A percentile compares a stretch with the other conserved stretches of the same genome.
These are phyloP conservation scores for Botrytis byssoidea DNA, from an alignment of 2,329 filamentous ascomycete genomes.

Conservation along the genomic window DNA sequence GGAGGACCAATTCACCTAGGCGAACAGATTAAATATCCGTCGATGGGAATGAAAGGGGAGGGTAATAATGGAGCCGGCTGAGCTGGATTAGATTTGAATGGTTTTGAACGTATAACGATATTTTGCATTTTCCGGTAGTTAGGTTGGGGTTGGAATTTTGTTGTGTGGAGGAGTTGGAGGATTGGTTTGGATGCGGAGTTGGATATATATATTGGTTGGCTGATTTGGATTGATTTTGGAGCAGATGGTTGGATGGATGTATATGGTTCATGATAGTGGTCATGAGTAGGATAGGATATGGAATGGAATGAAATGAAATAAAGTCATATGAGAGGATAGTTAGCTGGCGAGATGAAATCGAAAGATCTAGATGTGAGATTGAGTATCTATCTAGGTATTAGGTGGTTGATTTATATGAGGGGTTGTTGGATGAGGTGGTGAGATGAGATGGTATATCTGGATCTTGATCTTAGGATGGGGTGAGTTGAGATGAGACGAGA, in stretches of 20 bases:
- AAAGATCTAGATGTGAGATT: neutral
- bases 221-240: neutral
- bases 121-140: conserved; percentile 11
- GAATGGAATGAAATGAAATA: neutral
- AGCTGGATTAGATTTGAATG: neutral
- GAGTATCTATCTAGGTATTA: neutral
- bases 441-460: neutral
- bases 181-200: neutral
- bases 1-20: neutral
- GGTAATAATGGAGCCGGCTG: neutral
- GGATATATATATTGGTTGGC: neutral
- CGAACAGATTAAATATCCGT: neutral
- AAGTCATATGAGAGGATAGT: neutral
- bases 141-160: neutral
- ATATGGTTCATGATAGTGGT: neutral
- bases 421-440: neutral
- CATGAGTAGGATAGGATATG: neutral
- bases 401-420: neutral
- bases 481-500: neutral
- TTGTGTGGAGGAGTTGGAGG: neutral
- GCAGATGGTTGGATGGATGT: neutral
- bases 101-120: neutral
- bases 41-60: neutral
- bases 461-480: neutral
- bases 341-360: neutral